A percentile compares a stretch with the other conserved stretches of the same genome.
Conservation (phyloP, 176 grass and related monocot species). For the Chrysopogon serrulatus region DNA sequence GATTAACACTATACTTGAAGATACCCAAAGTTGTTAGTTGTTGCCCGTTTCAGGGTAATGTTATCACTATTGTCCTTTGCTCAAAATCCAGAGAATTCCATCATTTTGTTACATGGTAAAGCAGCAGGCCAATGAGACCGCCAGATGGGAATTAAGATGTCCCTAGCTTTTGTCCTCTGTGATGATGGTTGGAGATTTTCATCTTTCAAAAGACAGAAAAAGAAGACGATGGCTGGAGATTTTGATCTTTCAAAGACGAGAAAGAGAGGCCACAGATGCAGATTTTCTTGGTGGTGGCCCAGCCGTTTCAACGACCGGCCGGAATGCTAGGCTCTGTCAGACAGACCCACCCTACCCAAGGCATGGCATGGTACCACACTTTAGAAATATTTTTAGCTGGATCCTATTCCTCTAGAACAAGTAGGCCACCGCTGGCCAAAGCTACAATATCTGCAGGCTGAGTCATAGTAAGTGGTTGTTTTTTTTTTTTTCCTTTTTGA, state of each 20-base stretch:
- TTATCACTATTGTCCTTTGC: not conserved
- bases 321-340: not conserved
- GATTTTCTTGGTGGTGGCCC: constrained; percentile 16
- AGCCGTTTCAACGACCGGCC: not conserved
- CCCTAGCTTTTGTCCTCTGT: not conserved
- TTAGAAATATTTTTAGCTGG: not conserved
- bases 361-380: not conserved
- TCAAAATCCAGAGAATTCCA: not conserved
- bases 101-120: not conserved
- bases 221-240: not conserved
- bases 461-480: not conserved
- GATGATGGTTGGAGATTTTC: not conserved
- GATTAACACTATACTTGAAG: not conserved
- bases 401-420: not conserved
- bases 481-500: not conserved
- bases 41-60: not conserved
- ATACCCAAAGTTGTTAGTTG: constrained; percentile 10
- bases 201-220: constrained; percentile 4
- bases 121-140: not conserved
- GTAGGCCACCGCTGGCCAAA: constrained; percentile 10
- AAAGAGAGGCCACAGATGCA: not conserved
- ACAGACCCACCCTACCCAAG: constrained; percentile 15
- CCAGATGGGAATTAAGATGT: not conserved
- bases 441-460: not conserved
- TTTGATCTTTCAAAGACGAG: not conserved